Percentiles rank a stretch among this genome's conserved stretches.
These are phyloP conservation scores for Westerdykella aurantiaca DNA, from an alignment of 2,329 filamentous ascomycete genomes.

Conservation along the genomic window DNA sequence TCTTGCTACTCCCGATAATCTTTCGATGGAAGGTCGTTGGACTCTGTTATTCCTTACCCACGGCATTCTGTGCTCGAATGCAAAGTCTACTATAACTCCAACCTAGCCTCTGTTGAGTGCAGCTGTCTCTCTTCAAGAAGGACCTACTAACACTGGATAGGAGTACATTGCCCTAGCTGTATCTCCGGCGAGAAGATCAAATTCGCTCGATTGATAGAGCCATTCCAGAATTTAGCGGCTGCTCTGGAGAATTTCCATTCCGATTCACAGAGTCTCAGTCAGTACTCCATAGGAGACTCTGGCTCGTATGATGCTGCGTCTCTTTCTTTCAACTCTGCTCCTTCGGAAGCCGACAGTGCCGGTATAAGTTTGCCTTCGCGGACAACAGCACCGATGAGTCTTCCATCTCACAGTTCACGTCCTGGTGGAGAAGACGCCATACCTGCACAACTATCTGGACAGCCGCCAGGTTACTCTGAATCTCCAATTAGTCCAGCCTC, in stretches of 20 bases:
- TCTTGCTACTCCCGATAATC: background rate
- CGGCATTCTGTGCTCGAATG: no score
- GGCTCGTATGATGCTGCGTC: constrained; percentile 16
- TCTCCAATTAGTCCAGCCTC: constrained; percentile 18
- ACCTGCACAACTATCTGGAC: background rate
- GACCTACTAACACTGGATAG: constrained; percentile 4
- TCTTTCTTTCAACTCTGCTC: constrained; percentile 11
- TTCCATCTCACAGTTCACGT: constrained; percentile 11
- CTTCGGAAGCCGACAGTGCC: constrained; percentile 12
- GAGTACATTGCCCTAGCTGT: constrained; percentile 30
- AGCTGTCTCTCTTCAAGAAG: no score
- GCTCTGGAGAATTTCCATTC: constrained; percentile 15
- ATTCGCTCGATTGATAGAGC: constrained; percentile 32
- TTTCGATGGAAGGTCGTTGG: no score
- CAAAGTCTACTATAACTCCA: no score
- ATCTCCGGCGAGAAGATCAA: constrained; percentile 27
- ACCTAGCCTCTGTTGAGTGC: no score
- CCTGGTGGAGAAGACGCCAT: constrained; percentile 6
- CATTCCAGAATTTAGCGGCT: constrained; percentile 22
- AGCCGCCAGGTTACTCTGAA: constrained; percentile 17
- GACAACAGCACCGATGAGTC: constrained; percentile 2
- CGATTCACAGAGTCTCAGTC: constrained; percentile 19
- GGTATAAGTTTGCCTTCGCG: constrained; percentile 11
- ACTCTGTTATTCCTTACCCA: no score
- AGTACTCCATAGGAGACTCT: constrained; percentile 15